Evolutionary conservation across 345 rosid species (phyloP).

Genomic region (Eucalyptus sp.): DNA sequence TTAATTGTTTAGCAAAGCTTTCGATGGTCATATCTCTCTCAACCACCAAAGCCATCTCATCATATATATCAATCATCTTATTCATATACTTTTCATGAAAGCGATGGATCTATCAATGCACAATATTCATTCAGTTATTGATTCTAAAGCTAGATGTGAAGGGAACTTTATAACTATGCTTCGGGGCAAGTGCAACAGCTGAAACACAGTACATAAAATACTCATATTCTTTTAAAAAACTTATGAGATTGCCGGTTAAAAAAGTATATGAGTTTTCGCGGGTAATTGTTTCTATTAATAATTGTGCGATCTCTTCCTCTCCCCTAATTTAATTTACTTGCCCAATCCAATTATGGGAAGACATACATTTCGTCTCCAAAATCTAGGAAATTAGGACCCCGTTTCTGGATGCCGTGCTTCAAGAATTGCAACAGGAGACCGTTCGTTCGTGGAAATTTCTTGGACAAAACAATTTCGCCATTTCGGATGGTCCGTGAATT

Average conservation of each 20-base stretch:
- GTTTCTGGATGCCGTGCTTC: not conserved
- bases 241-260: no score
- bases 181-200: accelerated
- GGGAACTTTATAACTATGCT: no score
- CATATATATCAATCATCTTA: no score
- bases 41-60: no score
- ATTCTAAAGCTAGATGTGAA: accelerated
- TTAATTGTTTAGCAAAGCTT: accelerated
- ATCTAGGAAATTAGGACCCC: not conserved
- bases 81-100: no score
- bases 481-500: not conserved
- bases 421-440: not conserved
- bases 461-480: not conserved
- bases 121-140: no score
- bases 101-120: no score
- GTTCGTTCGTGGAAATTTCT: not conserved
- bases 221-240: accelerated
- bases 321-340: not conserved
- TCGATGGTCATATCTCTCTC: accelerated
- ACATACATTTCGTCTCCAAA: no score
- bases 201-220: accelerated
- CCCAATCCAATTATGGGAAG: not conserved
- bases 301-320: not conserved
- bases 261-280: accelerated
- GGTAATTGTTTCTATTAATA: not conserved